These are phyloP conservation scores for Betula pendula DNA, from an alignment of 306 rosid species.

Conservation along the genomic window DNA sequence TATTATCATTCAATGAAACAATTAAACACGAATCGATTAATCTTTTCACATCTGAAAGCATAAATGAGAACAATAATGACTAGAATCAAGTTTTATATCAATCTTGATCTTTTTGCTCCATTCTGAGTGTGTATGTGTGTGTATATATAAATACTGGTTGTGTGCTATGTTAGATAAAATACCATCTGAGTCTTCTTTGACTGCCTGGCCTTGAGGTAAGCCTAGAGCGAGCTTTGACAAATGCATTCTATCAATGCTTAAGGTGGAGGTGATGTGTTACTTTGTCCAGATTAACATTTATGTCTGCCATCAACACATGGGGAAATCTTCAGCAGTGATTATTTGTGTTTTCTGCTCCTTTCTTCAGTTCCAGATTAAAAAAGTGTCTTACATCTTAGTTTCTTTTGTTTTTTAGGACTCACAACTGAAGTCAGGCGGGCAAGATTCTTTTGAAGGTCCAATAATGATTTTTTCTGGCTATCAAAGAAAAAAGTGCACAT, in stretches of 20 bases:
- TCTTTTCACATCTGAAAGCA: neutral
- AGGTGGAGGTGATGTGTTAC: neutral
- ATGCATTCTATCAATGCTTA: neutral
- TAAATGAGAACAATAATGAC: neutral
- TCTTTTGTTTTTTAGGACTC: conserved; percentile 61
- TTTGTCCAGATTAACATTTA: neutral
- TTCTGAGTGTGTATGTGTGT: too few species aligned
- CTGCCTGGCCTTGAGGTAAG: neutral
- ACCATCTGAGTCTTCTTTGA: neutral
- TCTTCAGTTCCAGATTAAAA: neutral
- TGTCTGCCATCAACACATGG: neutral
- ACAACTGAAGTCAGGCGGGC: conserved; percentile 76
- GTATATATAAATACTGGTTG: neutral
- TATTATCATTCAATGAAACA: neutral
- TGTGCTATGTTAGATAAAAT: neutral
- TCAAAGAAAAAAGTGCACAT: neutral
- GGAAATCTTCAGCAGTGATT: neutral
- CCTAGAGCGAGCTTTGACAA: neutral
- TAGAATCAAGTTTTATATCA: neutral
- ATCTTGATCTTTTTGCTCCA: neutral
- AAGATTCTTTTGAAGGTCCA: conserved; percentile 88
- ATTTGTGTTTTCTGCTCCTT: neutral
- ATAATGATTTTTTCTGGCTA: conserved; percentile 13
- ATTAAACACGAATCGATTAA: neutral
- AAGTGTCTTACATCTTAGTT: conserved; percentile 21